Evolutionary conservation across 805 yeast genomes (phyloP).

Genomic region (Ogataea thermomethanolica): DNA sequence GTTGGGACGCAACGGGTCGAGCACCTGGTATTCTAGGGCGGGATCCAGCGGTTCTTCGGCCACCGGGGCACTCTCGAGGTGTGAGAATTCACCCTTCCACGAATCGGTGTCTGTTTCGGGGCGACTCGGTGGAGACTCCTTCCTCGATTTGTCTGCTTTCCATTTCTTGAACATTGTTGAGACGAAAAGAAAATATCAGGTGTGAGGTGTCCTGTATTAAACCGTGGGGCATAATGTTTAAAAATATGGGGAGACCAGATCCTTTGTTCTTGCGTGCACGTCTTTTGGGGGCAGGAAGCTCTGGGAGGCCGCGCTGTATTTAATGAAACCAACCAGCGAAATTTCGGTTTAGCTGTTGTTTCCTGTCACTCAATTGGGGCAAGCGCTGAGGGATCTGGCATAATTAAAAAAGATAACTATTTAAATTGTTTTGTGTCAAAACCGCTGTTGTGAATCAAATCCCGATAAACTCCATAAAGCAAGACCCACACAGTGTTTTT

Average conservation of each 20-base stretch:
- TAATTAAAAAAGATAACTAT: neutral
- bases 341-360: neutral
- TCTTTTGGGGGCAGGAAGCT: too few species aligned
- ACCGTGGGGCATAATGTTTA: neutral
- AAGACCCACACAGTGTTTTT: too few species aligned
- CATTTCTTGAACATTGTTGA: slow-evolving; percentile 26
- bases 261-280: too few species aligned
- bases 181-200: slow-evolving; percentile 1
- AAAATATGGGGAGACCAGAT: neutral
- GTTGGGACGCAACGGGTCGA: slow-evolving; percentile 19
- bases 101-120: neutral
- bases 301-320: neutral
- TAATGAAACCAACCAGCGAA: neutral
- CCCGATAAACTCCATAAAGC: too few species aligned
- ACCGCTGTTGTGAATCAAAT: too few species aligned
- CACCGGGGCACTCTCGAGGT: slow-evolving; percentile 16
- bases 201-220: slow-evolving; percentile 4
- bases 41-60: slow-evolving; percentile 24
- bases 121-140: slow-evolving; percentile 3
- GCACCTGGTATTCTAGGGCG: slow-evolving; percentile 21
- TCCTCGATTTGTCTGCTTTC: slow-evolving; percentile 24
- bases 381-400: neutral
- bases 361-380: neutral
- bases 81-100: slow-evolving; percentile 18
- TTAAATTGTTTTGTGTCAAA: neutral